These are phyloP conservation scores for Pezicula carpinea DNA, from an alignment of 2,329 filamentous ascomycete species.

Conservation along the genomic window DNA sequence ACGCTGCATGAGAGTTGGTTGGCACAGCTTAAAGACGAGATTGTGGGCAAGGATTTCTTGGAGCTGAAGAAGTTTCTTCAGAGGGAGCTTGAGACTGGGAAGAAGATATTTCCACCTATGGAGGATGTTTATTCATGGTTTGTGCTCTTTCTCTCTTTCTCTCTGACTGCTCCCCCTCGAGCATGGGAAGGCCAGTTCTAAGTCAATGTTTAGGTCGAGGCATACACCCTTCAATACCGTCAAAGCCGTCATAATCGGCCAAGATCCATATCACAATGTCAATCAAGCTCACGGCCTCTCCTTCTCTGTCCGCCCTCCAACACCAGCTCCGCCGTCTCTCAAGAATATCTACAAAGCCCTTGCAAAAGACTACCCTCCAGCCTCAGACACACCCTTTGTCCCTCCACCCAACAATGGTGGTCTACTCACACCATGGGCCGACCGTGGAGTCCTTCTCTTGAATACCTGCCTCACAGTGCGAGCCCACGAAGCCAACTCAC, in stretches of 20 bases:
- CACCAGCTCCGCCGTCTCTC: constrained; percentile 81
- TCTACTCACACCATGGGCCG: constrained; percentile 87
- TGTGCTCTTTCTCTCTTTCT: constrained; percentile 17
- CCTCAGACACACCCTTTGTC: constrained; percentile 43
- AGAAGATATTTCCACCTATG: constrained; percentile 80
- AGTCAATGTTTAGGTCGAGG: constrained; percentile 63
- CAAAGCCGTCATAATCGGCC: constrained; percentile 89
- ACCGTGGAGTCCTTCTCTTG: constrained; percentile 85
- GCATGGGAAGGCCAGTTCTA: constrained; percentile 5
- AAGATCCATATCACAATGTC: constrained; percentile 94
- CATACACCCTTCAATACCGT: constrained; percentile 85
- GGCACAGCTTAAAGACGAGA: constrained; percentile 79
- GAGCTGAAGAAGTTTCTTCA: constrained; percentile 84
- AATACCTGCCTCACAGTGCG: constrained; percentile 95
- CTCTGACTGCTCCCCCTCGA: not conserved
- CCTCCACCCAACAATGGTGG: constrained; percentile 74
- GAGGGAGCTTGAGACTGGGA: constrained; percentile 66
- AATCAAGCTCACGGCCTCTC: constrained; percentile 96
- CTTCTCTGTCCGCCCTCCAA: constrained; percentile 90
- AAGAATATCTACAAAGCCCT: constrained; percentile 91
- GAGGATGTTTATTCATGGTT: constrained; percentile 95
- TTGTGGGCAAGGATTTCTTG: constrained; percentile 75
- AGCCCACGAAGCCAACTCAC: constrained; percentile 80
- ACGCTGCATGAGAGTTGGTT: constrained; percentile 92
- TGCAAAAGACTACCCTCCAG: constrained; percentile 76